Conservation (phyloP, 2,329 filamentous ascomycete genomes). For the Trichophyton simii region DNA sequence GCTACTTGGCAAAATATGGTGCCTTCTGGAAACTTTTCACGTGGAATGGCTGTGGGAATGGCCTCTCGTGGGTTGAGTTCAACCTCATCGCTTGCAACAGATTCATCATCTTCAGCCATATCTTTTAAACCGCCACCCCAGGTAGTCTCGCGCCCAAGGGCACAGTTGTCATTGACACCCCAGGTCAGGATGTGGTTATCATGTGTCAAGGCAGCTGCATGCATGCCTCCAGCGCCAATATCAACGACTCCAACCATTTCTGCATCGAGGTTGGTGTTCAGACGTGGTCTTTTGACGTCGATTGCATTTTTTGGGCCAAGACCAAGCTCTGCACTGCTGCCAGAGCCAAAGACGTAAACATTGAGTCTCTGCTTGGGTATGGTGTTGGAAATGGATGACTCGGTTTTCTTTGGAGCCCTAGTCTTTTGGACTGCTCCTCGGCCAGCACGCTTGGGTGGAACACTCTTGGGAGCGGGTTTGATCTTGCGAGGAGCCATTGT, state of each 20-base stretch:
- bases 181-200: slow-evolving; percentile 74
- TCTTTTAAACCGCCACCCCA: slow-evolving; percentile 47
- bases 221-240: slow-evolving; percentile 69
- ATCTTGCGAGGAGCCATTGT: no score
- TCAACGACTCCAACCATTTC: slow-evolving; percentile 38
- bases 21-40: not conserved
- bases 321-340: not conserved
- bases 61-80: no score
- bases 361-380: not conserved
- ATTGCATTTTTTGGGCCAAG: not conserved
- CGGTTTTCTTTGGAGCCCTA: not conserved
- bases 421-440: not conserved
- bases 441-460: no score
- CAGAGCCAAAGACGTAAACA: not conserved
- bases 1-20: not conserved
- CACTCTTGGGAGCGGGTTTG: no score
- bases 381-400: not conserved
- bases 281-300: not conserved
- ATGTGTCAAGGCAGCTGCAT: slow-evolving; percentile 50
- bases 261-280: not conserved
- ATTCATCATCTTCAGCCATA: no score
- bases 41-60: no score
- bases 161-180: slow-evolving; percentile 76
- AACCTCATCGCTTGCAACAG: no score
- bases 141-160: slow-evolving; percentile 59